Evolutionary conservation across 2,329 filamentous ascomycete species (phyloP).

Genomic region (Fusarium buxicola): DNA sequence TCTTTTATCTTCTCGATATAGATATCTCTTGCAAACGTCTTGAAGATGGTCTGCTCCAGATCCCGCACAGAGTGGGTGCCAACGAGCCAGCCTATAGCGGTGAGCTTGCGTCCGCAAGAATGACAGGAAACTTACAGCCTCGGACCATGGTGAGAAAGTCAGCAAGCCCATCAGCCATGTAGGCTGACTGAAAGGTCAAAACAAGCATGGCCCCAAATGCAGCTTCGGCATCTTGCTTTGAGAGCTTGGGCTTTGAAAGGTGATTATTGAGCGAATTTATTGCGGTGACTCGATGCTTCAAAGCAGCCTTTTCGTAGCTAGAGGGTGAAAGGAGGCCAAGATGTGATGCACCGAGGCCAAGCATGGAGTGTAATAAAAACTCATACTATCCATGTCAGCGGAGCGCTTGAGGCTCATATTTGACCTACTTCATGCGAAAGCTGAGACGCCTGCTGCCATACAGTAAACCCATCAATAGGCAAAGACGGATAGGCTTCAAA

Average conservation of each 20-base stretch:
- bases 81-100: constrained; percentile 43
- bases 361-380: constrained; percentile 56
- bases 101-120: constrained; percentile 1
- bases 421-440: constrained; percentile 52
- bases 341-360: constrained; percentile 56
- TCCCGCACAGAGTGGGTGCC: constrained; percentile 33
- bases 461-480: constrained; percentile 50
- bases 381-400: constrained; percentile 47
- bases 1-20: constrained; percentile 46
- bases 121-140: constrained; percentile 47
- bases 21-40: constrained; percentile 40
- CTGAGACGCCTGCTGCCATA: constrained; percentile 54
- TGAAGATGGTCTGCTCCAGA: constrained; percentile 42
- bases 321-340: constrained; percentile 45
- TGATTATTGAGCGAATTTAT: constrained; percentile 52
- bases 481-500: constrained; percentile 57
- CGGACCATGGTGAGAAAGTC: constrained; percentile 55
- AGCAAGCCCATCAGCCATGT: constrained; percentile 54
- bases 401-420: not conserved
- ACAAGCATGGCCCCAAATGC: constrained; percentile 52
- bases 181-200: constrained; percentile 53
- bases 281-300: constrained; percentile 53
- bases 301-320: constrained; percentile 44
- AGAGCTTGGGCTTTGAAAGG: constrained; percentile 46
- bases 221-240: constrained; percentile 51